Percentiles rank a stretch among this genome's conserved stretches.
phyloP scores from a whole-genome alignment of 305 asterid genomes.

The Solanum aculeatissimum region DNA sequence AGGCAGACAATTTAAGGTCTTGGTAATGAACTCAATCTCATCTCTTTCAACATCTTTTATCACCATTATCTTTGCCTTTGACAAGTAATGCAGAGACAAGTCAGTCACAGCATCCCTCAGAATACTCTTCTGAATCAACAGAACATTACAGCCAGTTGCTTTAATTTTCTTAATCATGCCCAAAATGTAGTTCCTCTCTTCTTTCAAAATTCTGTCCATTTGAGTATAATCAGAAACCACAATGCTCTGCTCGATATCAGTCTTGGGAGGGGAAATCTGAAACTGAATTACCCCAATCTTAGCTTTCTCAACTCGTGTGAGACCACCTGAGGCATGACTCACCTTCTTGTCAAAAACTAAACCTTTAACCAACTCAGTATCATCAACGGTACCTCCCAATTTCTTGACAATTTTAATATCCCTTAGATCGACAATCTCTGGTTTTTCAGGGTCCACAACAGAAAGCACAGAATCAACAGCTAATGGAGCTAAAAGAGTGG shows the following conservation, averaged over 20 bases:
- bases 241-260: conserved; percentile 94
- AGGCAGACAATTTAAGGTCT: conserved; percentile 93
- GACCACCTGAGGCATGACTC: conserved; percentile 91
- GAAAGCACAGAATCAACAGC: conserved; percentile 92
- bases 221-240: conserved; percentile 96
- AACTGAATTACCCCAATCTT: conserved; percentile 90
- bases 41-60: conserved; percentile 95
- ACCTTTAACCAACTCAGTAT: conserved; percentile 75
- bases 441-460: conserved; percentile 81
- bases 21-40: conserved; percentile 94
- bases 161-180: conserved; percentile 95
- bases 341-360: conserved; percentile 94
- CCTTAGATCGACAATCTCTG: conserved; percentile 80
- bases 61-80: conserved; percentile 87
- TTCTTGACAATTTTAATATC: conserved; percentile 89
- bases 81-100: conserved; percentile 82
- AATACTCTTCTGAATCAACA: conserved; percentile 97
- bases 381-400: conserved; percentile 89
- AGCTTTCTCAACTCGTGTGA: conserved; percentile 74
- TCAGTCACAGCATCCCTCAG: conserved; percentile 96
- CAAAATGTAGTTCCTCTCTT: conserved; percentile 87
- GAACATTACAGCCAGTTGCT: conserved; percentile 82
- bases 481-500: conserved; percentile 84
- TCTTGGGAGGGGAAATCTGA: conserved; percentile 92
- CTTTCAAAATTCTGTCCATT: conserved; percentile 97